phyloP scores from a whole-genome alignment of 1,284 basidiomycete species.

The Cryptococcus deneoformans region DNA sequence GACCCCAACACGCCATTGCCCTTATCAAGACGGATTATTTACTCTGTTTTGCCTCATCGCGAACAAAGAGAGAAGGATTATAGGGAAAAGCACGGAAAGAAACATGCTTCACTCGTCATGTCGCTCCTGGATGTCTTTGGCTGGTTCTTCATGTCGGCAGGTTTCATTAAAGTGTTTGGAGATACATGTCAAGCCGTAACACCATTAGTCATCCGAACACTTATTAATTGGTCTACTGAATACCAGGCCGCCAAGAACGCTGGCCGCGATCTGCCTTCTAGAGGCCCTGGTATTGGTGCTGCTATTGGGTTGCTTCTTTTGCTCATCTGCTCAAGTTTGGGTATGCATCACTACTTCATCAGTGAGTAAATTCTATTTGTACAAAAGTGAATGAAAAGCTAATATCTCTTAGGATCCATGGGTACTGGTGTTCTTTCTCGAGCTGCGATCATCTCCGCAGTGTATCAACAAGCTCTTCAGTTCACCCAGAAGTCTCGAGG shows the following conservation, averaged over 20 bases:
- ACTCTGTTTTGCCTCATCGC: conserved; percentile 29
- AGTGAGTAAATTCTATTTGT: conserved; percentile 20
- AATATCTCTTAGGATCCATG: conserved; percentile 52
- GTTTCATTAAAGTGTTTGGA: conserved; percentile 68
- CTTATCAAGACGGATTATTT: conserved; percentile 24
- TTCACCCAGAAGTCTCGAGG: conserved; percentile 74
- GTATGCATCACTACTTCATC: conserved; percentile 67
- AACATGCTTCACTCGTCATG: conserved; percentile 64
- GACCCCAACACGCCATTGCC: conserved; percentile 37
- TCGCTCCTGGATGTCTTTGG: conserved; percentile 75
- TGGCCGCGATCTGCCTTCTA: conserved; percentile 50
- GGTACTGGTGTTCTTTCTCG: conserved; percentile 77
- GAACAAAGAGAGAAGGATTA: conserved; percentile 34
- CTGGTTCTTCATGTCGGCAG: conserved; percentile 68
- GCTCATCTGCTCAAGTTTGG: conserved; percentile 66
- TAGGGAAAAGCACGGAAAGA: conserved; percentile 57
- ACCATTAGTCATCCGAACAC: conserved; percentile 72
- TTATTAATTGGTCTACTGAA: conserved; percentile 70
- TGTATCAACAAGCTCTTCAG: conserved; percentile 69
- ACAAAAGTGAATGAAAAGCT: too few relatives aligned
- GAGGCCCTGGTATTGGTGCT: conserved; percentile 72
- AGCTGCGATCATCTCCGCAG: conserved; percentile 78
- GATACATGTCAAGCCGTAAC: conserved; percentile 71
- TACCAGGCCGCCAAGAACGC: conserved; percentile 59
- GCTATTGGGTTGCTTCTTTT: conserved; percentile 68